Evolutionary conservation across 257 asterid genomes (phyloP).

Genomic region (Osmanthus fragrans): DNA sequence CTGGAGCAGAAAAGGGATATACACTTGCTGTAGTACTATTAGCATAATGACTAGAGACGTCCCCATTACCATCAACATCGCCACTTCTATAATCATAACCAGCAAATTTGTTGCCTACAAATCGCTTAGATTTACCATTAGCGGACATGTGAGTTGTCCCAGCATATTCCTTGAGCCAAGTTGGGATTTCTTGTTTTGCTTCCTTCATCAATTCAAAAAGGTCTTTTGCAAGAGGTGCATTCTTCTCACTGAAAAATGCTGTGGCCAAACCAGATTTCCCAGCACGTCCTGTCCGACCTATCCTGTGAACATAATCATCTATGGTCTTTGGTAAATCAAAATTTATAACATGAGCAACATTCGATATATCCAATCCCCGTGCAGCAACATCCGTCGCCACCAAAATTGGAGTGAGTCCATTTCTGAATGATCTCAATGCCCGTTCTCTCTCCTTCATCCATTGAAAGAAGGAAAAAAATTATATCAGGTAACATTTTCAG

Average conservation of each 20-base stretch:
- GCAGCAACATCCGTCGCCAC: constrained; percentile 88
- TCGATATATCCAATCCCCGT: constrained; percentile 71
- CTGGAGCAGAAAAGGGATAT: constrained; percentile 14
- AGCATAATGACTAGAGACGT: constrained; percentile 28
- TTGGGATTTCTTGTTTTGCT: constrained; percentile 63
- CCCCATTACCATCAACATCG: constrained; percentile 2
- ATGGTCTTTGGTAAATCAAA: constrained; percentile 67
- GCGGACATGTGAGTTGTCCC: constrained; percentile 27
- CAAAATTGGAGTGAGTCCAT: constrained; percentile 59
- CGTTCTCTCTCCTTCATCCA: constrained; percentile 66
- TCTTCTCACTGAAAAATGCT: constrained; percentile 70
- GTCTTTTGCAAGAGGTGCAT: constrained; percentile 47
- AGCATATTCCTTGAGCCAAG: constrained; percentile 53
- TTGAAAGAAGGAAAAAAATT: neutral
- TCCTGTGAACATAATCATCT: constrained; percentile 76
- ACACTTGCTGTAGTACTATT: constrained; percentile 15
- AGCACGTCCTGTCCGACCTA: constrained; percentile 86
- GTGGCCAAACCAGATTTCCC: constrained; percentile 83
- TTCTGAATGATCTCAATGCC: constrained; percentile 55
- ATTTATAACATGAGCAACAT: constrained; percentile 73
- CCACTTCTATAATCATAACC: constrained; percentile 33
- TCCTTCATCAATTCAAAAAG: constrained; percentile 60
- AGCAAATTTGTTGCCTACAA: constrained; percentile 29
- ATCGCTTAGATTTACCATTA: constrained; percentile 25
- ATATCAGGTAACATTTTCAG: neutral